Conservation (phyloP, 2,329 filamentous ascomycete genomes). For the Chrysosporium keratinophilum region DNA sequence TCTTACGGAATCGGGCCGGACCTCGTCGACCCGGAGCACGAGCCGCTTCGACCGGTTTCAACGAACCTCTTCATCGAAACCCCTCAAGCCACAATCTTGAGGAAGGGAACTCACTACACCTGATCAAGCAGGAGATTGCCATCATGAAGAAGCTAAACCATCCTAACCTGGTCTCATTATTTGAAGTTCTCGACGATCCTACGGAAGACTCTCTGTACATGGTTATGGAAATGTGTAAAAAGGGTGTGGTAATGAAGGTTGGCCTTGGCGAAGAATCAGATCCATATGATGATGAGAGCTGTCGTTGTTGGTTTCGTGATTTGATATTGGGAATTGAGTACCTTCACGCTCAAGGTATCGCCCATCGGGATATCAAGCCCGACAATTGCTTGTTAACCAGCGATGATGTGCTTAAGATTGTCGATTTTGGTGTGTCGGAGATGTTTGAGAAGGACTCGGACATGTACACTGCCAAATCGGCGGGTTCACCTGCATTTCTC, state of each 20-base stretch:
- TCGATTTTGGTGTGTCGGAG: conserved; percentile 97
- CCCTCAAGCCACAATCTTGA: conserved; percentile 43
- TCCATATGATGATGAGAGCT: conserved; percentile 72
- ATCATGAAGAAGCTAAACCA: conserved; percentile 99
- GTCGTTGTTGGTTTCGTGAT: conserved; percentile 87
- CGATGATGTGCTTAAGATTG: conserved; percentile 90
- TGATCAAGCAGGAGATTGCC: conserved; percentile 93
- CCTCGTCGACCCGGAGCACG: conserved; percentile 44
- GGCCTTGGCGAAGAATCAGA: conserved; percentile 71
- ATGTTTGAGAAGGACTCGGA: conserved; percentile 85
- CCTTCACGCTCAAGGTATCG: conserved; percentile 83
- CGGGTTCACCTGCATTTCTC: conserved; percentile 88
- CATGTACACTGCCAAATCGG: conserved; percentile 88
- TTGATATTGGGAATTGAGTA: conserved; percentile 93
- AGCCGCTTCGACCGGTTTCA: conserved; percentile 46
- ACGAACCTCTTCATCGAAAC: conserved; percentile 54
- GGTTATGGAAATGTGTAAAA: conserved; percentile 98
- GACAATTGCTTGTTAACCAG: conserved; percentile 86
- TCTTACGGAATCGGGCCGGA: conserved; percentile 56
- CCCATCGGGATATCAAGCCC: conserved; percentile 95
- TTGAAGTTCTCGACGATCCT: conserved; percentile 91
- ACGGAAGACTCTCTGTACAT: conserved; percentile 95
- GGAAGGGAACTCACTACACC: conserved; percentile 60
- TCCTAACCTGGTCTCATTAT: conserved; percentile 80
- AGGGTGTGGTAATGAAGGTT: conserved; percentile 94